These are phyloP conservation scores for Jasminum sambac DNA, from an alignment of 257 asterid species.

Conservation along the genomic window DNA sequence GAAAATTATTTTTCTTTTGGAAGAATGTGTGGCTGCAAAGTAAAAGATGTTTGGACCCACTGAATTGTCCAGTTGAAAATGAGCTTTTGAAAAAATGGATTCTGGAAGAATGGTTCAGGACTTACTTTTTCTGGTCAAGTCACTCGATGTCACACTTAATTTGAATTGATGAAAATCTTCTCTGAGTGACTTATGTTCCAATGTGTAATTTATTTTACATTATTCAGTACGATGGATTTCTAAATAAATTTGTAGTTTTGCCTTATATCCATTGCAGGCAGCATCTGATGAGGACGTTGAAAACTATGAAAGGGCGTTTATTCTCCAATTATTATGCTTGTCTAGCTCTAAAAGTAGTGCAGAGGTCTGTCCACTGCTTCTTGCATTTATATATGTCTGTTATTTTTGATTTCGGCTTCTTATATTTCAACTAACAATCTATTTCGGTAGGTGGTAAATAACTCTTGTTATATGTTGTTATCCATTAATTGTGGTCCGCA, in stretches of 20 bases:
- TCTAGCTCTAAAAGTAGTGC: constrained; percentile 37
- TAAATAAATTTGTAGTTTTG: constrained; percentile 22
- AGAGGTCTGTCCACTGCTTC: constrained; percentile 56
- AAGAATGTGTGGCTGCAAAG: no score
- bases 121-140: constrained; percentile 4
- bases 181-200: constrained; percentile 3
- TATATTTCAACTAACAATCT: constrained; percentile 1
- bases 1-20: no score
- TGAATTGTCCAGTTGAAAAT: no score
- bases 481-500: constrained; percentile 2
- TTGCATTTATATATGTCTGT: constrained; percentile 16
- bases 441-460: constrained; percentile 15
- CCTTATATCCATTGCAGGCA: constrained; percentile 52
- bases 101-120: no score
- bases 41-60: no score
- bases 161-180: not conserved
- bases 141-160: not conserved
- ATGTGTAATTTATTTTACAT: constrained; percentile 11
- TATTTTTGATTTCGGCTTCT: not conserved
- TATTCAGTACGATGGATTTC: constrained; percentile 15
- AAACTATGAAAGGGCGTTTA: constrained; percentile 71
- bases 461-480: not conserved
- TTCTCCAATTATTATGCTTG: constrained; percentile 69
- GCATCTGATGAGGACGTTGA: constrained; percentile 82
- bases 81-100: no score